Conservation (phyloP, 177 flowering plant species). For the Vitis hybrid region DNA sequence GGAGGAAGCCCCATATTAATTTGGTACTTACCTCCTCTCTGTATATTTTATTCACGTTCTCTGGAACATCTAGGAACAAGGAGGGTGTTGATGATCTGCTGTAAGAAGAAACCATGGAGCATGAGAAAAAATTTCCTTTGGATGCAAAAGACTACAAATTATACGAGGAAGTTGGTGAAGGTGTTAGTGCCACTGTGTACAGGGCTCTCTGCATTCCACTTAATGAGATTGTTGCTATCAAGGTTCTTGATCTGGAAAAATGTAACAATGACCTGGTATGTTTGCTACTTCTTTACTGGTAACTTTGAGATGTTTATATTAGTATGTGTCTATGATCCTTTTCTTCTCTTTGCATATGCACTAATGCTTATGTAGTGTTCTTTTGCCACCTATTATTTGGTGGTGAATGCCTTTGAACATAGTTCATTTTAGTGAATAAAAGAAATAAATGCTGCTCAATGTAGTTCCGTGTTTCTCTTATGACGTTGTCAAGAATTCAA, state of each 20-base stretch:
- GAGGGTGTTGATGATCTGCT: slow-evolving; percentile 28
- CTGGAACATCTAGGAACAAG: slow-evolving; percentile 21
- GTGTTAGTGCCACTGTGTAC: slow-evolving; percentile 88
- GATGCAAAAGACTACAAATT: slow-evolving; percentile 74
- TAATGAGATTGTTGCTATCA: slow-evolving; percentile 86
- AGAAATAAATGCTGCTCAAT: too few relatives aligned
- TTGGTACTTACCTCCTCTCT: slow-evolving; percentile 17
- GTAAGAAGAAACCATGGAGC: slow-evolving; percentile 47
- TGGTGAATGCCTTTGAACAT: too few relatives aligned
- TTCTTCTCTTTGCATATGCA: too few relatives aligned
- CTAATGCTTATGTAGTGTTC: too few relatives aligned
- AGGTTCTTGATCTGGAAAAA: slow-evolving; percentile 91
- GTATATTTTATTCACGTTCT: slow-evolving; percentile 15
- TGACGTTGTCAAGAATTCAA: too few relatives aligned
- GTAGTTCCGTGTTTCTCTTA: too few relatives aligned
- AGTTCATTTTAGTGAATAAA: too few relatives aligned
- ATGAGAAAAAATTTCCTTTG: slow-evolving; percentile 63
- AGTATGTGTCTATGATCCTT: too few relatives aligned
- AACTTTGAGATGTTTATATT: too few relatives aligned
- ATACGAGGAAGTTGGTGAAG: slow-evolving; percentile 95
- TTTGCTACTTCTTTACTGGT: neutral
- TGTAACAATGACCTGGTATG: slow-evolving; percentile 92
- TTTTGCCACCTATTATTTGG: too few relatives aligned
- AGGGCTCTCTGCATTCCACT: slow-evolving; percentile 89
- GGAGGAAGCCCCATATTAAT: slow-evolving; percentile 37